A percentile compares a stretch with the other conserved stretches of the same genome.
Conservation (phyloP, 2,329 filamentous ascomycete species). For the Cytospora leucostoma region DNA sequence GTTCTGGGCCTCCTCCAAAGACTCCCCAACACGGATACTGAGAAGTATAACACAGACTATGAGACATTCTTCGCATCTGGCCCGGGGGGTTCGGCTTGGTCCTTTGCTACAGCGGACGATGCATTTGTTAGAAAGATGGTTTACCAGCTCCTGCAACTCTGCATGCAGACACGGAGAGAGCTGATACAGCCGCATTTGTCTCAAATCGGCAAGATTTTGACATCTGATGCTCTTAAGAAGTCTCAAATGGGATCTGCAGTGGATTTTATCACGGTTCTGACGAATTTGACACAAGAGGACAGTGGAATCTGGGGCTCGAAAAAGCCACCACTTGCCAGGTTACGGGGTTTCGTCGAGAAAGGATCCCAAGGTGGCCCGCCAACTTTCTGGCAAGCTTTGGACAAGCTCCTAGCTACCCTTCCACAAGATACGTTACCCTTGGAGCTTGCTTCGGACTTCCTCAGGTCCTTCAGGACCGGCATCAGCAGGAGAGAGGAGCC, state of each 20-base stretch:
- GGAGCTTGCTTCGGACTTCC: constrained; percentile 60
- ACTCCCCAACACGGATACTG: constrained; percentile 53
- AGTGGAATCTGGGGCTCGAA: constrained; percentile 77
- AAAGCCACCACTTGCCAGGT: constrained; percentile 54
- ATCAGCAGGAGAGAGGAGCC: constrained; percentile 75
- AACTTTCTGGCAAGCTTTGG: constrained; percentile 72
- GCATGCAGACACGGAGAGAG: constrained; percentile 49
- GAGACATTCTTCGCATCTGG: constrained; percentile 63
- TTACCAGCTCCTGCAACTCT: constrained; percentile 53
- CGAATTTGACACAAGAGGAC: constrained; percentile 62
- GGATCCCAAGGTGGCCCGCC: constrained; percentile 78
- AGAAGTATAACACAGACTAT: constrained; percentile 63
- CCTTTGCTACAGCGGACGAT: constrained; percentile 65
- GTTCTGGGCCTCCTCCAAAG: constrained; percentile 55
- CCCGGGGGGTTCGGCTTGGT: constrained; percentile 61
- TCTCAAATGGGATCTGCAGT: constrained; percentile 73
- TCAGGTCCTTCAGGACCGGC: constrained; percentile 69
- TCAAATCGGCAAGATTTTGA: constrained; percentile 59
- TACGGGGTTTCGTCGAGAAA: constrained; percentile 75
- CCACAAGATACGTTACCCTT: constrained; percentile 46
- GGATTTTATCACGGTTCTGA: constrained; percentile 69
- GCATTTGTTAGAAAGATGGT: constrained; percentile 51
- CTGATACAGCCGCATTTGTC: constrained; percentile 52
- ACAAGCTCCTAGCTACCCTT: constrained; percentile 63
- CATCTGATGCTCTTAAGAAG: constrained; percentile 72